Conservation (phyloP, 148 eudicot genomes). For the Vaccinium corymbosum region DNA sequence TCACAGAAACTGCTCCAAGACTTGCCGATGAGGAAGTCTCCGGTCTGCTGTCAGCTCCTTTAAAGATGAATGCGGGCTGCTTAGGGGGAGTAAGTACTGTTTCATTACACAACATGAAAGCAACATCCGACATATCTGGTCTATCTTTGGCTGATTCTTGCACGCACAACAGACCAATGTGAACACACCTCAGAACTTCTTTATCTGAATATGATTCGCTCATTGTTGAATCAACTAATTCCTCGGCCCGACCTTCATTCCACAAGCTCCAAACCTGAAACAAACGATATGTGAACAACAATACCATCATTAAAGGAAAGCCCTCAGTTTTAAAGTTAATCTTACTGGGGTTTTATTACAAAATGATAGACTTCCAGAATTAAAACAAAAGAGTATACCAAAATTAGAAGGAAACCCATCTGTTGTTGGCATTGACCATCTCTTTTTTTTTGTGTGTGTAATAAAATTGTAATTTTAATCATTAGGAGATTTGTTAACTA, state of each 20-base stretch:
- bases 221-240: constrained; percentile 27
- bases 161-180: constrained; percentile 50
- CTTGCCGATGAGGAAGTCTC: constrained; percentile 32
- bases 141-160: constrained; percentile 46
- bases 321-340: not conserved
- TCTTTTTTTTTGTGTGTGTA: not conserved
- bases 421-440: not conserved
- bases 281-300: not conserved
- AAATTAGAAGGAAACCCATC: not conserved
- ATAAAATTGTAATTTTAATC: not conserved
- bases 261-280: constrained; percentile 51
- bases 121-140: constrained; percentile 50
- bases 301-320: not conserved
- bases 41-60: not conserved
- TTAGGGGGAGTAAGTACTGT: constrained; percentile 35
- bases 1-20: not conserved
- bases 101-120: constrained; percentile 45
- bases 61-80: constrained; percentile 47
- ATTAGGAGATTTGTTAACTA: not conserved
- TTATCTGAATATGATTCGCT: constrained; percentile 10
- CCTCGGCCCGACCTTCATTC: constrained; percentile 32
- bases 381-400: not conserved
- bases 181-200: constrained; percentile 36
- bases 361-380: not conserved
- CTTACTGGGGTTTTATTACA: not conserved